phyloP scores from a whole-genome alignment of 345 rosid genomes.

The Clausena lansium region DNA sequence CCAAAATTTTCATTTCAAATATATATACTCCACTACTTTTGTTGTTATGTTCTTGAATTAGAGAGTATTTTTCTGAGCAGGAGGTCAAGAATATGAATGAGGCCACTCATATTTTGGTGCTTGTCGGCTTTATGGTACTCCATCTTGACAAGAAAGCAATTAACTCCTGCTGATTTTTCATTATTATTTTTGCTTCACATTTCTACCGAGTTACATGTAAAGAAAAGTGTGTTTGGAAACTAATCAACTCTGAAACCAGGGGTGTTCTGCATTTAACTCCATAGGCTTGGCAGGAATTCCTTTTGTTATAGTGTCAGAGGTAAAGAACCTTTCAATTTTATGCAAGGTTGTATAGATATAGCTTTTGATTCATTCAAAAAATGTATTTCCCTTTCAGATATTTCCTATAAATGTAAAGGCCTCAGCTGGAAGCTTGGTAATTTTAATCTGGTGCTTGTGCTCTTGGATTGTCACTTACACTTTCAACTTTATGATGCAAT shows the following conservation, averaged over 20 bases:
- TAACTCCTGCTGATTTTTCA: neutral
- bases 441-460: slow-evolving; percentile 41
- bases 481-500: slow-evolving; percentile 46
- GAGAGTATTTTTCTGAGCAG: slow-evolving; percentile 17
- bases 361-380: neutral
- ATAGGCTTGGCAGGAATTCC: slow-evolving; percentile 58
- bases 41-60: neutral
- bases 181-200: neutral
- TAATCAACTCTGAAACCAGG: slow-evolving; percentile 31
- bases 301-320: slow-evolving; percentile 73
- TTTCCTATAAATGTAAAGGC: slow-evolving; percentile 47
- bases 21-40: neutral
- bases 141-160: neutral
- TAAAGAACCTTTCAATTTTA: slow-evolving; percentile 14
- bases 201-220: neutral
- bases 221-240: neutral
- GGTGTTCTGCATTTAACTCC: slow-evolving; percentile 24
- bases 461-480: slow-evolving; percentile 46
- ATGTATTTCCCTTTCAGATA: slow-evolving; percentile 27
- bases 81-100: slow-evolving; percentile 19
- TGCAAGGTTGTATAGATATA: neutral
- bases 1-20: neutral
- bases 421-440: slow-evolving; percentile 51
- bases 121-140: slow-evolving; percentile 39
- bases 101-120: slow-evolving; percentile 31